Conservation (phyloP, 345 rosid species). For the Limnanthes douglasii region DNA sequence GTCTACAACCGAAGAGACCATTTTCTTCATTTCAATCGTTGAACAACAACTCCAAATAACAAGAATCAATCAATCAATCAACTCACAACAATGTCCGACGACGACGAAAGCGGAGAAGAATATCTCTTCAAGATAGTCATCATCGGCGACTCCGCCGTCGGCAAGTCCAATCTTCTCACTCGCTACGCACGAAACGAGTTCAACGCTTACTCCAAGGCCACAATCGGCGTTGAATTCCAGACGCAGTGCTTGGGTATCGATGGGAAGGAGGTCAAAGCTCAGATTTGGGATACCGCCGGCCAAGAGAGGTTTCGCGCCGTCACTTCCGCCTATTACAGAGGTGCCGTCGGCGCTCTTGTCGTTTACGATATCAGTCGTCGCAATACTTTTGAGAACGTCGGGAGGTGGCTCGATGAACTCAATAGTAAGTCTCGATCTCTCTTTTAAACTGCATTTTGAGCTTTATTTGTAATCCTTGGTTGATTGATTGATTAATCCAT, state of each 20-base stretch:
- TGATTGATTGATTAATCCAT: too few relatives aligned
- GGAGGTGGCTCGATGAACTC: slow-evolving; percentile 87
- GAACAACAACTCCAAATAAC: too few relatives aligned
- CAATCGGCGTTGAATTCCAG: slow-evolving; percentile 95
- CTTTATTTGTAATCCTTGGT: background rate
- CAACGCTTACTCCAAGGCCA: slow-evolving; percentile 80
- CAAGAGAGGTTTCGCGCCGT: slow-evolving; percentile 92
- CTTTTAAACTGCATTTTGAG: background rate
- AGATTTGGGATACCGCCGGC: slow-evolving; percentile 99
- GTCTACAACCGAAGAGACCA: too few relatives aligned
- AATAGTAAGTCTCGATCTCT: slow-evolving; percentile 23
- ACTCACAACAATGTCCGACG: slow-evolving; percentile 42
- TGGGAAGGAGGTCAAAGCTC: slow-evolving; percentile 88
- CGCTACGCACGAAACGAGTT: slow-evolving; percentile 91
- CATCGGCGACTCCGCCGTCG: slow-evolving; percentile 94
- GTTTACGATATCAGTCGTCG: slow-evolving; percentile 73
- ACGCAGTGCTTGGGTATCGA: slow-evolving; percentile 75
- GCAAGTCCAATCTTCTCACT: slow-evolving; percentile 77
- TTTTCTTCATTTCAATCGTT: too few relatives aligned
- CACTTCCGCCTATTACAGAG: slow-evolving; percentile 91
- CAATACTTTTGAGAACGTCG: slow-evolving; percentile 62
- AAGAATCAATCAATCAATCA: too few relatives aligned
- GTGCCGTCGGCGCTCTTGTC: slow-evolving; percentile 82
- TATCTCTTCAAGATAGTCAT: slow-evolving; percentile 77
- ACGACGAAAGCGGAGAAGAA: slow-evolving; percentile 51